A percentile compares a stretch with the other conserved stretches of the same genome.
phyloP scores from a whole-genome alignment of 106 monocot species.

The Triglochin maritima region DNA sequence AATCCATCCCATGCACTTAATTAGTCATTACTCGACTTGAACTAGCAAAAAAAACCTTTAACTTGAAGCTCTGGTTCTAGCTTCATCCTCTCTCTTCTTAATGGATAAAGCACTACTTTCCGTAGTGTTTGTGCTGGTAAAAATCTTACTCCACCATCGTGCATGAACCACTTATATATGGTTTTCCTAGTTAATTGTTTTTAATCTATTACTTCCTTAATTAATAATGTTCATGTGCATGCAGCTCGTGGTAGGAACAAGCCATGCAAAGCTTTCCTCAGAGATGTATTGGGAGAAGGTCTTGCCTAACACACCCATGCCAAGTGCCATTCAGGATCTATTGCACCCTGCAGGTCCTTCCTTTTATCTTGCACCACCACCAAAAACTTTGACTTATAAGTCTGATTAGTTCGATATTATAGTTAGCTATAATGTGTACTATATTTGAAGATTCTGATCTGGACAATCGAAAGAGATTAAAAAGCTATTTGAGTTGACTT shows the following conservation, averaged over 20 bases:
- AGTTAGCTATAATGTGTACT: no score
- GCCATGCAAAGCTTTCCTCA: slow-evolving; percentile 6
- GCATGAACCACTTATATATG: background rate
- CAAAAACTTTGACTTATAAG: no score
- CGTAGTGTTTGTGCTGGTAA: background rate
- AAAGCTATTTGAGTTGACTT: background rate
- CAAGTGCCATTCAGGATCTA: slow-evolving; percentile 10
- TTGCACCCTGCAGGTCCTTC: slow-evolving; percentile 1
- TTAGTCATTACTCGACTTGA: no score
- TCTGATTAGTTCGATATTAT: no score
- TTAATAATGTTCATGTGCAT: slow-evolving; percentile 1
- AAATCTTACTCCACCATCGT: background rate
- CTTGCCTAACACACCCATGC: slow-evolving; percentile 21
- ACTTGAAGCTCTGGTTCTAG: no score
- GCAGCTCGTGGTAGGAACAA: slow-evolving; percentile 19
- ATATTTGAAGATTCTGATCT: no score
- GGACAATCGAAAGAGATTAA: background rate
- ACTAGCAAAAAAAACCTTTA: no score
- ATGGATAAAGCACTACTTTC: background rate
- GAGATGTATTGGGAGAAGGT: slow-evolving; percentile 26
- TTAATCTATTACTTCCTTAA: background rate
- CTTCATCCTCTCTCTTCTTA: no score
- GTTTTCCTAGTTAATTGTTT: background rate
- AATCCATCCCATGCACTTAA: background rate
- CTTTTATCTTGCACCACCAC: background rate